These are phyloP conservation scores for Erythrobasidium hasegawianum DNA, from an alignment of 1,284 basidiomycete species.

Conservation along the genomic window DNA sequence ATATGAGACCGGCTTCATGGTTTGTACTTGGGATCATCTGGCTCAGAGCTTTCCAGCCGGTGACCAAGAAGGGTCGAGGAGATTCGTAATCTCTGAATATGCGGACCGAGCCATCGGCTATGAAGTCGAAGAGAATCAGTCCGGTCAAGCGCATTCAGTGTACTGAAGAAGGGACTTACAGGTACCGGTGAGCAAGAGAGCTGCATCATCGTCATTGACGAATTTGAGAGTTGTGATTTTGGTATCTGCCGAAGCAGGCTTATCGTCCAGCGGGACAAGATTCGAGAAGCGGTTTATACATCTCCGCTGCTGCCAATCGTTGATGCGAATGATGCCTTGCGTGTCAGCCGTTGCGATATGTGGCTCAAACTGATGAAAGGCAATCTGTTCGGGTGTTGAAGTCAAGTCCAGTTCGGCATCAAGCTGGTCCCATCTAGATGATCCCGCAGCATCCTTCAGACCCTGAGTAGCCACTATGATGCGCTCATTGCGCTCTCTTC, in stretches of 20 bases:
- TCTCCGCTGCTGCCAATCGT: constrained; percentile 84
- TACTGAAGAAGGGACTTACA: constrained; percentile 54
- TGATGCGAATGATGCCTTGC: constrained; percentile 79
- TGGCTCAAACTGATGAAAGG: constrained; percentile 88
- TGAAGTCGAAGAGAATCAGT: constrained; percentile 14
- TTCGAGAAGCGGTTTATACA: constrained; percentile 82
- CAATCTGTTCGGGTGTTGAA: constrained; percentile 70
- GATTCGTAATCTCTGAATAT: constrained; percentile 80
- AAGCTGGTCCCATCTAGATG: constrained; percentile 70
- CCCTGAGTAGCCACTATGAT: constrained; percentile 65
- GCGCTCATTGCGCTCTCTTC: constrained; percentile 83
- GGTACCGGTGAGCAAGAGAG: constrained; percentile 81
- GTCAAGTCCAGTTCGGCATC: constrained; percentile 69
- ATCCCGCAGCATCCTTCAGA: constrained; percentile 67
- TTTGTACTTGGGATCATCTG: constrained; percentile 62
- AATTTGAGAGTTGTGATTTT: constrained; percentile 86
- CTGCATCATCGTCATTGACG: constrained; percentile 93
- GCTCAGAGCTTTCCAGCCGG: constrained; percentile 83
- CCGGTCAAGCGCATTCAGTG: not conserved
- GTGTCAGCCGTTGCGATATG: constrained; percentile 84
- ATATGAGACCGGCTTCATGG: constrained; percentile 68
- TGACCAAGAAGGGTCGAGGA: constrained; percentile 69
- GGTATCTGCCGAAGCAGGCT: constrained; percentile 52
- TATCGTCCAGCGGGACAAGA: constrained; percentile 62
- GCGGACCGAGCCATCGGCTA: constrained; percentile 86